phyloP scores from a whole-genome alignment of 352 stramenopile species.

The Halophytophthora batemanensis region DNA sequence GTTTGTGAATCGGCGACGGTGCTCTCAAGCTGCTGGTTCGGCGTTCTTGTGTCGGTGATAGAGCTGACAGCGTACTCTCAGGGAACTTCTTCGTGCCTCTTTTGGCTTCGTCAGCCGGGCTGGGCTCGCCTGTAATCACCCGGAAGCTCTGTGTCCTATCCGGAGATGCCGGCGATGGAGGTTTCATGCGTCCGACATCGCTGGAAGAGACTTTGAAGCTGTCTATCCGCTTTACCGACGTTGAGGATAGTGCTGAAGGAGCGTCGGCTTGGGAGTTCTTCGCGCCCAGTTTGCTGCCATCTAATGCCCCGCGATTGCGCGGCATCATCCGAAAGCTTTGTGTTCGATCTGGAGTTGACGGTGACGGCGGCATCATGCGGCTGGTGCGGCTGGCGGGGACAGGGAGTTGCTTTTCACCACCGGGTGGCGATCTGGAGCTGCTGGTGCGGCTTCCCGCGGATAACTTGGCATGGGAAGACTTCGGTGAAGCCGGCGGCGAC shows the following conservation, averaged over 20 bases:
- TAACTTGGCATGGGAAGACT: slow-evolving; percentile 4
- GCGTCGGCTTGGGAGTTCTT: too few relatives aligned
- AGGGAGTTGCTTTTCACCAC: background rate
- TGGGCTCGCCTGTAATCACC: slow-evolving; percentile 3
- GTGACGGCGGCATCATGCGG: too few relatives aligned
- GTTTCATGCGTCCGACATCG: slow-evolving; percentile 11
- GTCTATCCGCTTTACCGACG: slow-evolving; percentile 10
- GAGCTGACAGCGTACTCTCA: background rate
- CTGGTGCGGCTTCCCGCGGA: background rate
- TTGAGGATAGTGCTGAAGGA: too few relatives aligned
- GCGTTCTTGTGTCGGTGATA: slow-evolving; percentile 12
- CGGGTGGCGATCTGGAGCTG: too few relatives aligned
- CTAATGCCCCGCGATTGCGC: too few relatives aligned
- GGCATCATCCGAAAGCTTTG: too few relatives aligned
- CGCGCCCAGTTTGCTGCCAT: too few relatives aligned
- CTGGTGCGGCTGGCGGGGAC: too few relatives aligned
- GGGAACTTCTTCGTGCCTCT: background rate
- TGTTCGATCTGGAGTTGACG: too few relatives aligned
- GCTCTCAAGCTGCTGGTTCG: slow-evolving; percentile 9
- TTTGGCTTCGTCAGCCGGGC: background rate
- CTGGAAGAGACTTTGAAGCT: slow-evolving; percentile 6
- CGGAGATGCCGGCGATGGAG: slow-evolving; percentile 5
- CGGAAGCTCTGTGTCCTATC: slow-evolving; percentile 7
- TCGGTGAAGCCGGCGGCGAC: slow-evolving; percentile 12
- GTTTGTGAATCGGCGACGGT: background rate